These are phyloP conservation scores for Phytophthora agathidicida DNA, from an alignment of 352 stramenopile genomes.

Conservation along the genomic window DNA sequence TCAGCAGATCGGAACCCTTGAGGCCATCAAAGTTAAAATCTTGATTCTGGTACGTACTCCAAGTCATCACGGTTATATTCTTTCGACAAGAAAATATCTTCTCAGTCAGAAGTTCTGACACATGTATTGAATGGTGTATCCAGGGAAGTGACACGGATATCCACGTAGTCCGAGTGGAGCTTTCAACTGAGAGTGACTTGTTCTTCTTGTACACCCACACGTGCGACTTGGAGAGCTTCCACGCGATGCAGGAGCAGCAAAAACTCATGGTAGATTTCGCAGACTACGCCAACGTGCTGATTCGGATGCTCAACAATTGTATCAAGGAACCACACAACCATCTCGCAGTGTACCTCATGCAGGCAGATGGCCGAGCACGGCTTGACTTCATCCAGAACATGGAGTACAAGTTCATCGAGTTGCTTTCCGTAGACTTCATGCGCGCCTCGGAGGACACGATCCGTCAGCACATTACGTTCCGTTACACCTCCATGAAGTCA, in stretches of 20 bases:
- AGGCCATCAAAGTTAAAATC: conserved; percentile 96
- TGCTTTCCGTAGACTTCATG: conserved; percentile 92
- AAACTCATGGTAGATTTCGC: conserved; percentile 96
- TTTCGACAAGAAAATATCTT: too few species aligned
- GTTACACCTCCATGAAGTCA: conserved; percentile 95
- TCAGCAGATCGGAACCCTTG: conserved; percentile 91
- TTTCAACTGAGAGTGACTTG: conserved; percentile 93
- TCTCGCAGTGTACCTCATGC: conserved; percentile 94
- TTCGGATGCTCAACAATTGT: conserved; percentile 95
- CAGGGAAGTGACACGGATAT: conserved; percentile 87
- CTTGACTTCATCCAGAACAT: conserved; percentile 97
- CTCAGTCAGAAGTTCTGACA: too few species aligned
- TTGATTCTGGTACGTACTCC: conserved; percentile 75
- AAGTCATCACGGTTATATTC: too few species aligned
- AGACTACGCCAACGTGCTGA: conserved; percentile 94
- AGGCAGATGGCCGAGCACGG: conserved; percentile 88
- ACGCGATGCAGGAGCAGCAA: conserved; percentile 93
- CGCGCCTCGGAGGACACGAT: conserved; percentile 90
- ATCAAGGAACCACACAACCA: conserved; percentile 96
- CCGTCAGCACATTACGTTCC: conserved; percentile 93
- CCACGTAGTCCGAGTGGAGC: conserved; percentile 88
- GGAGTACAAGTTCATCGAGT: conserved; percentile 97
- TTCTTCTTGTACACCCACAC: conserved; percentile 95
- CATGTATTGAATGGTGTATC: too few species aligned
- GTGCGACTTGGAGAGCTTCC: conserved; percentile 88